Base-by-base conservation (phyloP, 139 green algal species). In the Volvox reticuliferus region DNA sequence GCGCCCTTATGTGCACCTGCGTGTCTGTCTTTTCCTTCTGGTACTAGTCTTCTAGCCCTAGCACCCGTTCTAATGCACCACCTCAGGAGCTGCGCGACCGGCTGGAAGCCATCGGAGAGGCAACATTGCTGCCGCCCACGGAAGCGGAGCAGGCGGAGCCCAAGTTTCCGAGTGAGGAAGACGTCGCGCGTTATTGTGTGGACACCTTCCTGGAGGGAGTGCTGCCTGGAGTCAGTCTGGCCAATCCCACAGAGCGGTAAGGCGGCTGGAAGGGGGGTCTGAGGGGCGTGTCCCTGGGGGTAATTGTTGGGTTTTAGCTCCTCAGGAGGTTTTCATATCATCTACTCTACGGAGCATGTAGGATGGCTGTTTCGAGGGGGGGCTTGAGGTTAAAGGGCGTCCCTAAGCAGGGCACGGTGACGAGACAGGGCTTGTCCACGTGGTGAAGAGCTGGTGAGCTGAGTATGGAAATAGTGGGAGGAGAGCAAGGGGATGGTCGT, bases 171-270 rank as follows among this genome's bases (percentile, higher is more conserved):
- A 30, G 28, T 0, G 33, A 82, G 50, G 80, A 88, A 63, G 87
- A 67, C 12, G 73, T 88, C 32, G 71, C 89, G 0, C 68, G 82
- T 6, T 61, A 65, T 16, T 79, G 91, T 35, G 30, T 88, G 89
- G 86, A 68, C n/a, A 69, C 71, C 71, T 92, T 88, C 62, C 73
- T 94, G 73, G 92, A 94, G 63, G 88, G 88, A n/a, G 88, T 90
- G 12, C 89, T 94, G 89, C 92, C 92, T 69, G 92, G 87, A 69
- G 91, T 91, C n/a, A 89, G 55, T 22, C 88, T 92, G 17, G 32
- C 62, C 65, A 89, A 88, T 61, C 82, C 89, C n/a, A 79, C 68
- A 18, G 76, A 86, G 65, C 30, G 82, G 69, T 89, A 28, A 30
- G 82, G 9, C 44, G 9, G 44, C 21, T 6, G 50, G 55, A 32